Evolutionary conservation across 257 asterid genomes (phyloP).

Genomic region (Mitragyna speciosa): DNA sequence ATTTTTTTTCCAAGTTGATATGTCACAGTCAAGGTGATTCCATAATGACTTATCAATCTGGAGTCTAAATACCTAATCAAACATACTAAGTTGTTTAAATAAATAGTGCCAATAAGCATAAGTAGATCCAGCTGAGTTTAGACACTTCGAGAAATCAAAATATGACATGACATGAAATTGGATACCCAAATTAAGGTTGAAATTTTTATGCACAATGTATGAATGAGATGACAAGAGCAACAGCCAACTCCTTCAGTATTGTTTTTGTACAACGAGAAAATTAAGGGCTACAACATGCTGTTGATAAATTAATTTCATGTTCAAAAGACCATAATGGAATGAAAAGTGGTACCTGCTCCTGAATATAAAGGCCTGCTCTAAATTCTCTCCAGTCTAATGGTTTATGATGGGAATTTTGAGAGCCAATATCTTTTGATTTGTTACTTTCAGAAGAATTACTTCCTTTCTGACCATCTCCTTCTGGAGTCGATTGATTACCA

Average conservation of each 20-base stretch:
- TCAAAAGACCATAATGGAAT: background rate
- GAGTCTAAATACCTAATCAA: background rate
- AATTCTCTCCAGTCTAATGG: conserved; percentile 68
- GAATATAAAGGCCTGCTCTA: conserved; percentile 45
- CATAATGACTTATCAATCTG: background rate
- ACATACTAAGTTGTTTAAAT: background rate
- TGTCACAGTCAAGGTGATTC: background rate
- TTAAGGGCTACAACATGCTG: background rate
- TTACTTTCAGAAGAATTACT: conserved; percentile 49
- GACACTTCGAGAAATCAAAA: background rate
- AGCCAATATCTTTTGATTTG: conserved; percentile 45
- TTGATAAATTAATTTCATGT: background rate
- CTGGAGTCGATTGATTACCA: conserved; percentile 45
- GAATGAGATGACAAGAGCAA: background rate
- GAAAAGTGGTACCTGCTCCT: conserved; percentile 38
- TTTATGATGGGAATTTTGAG: conserved; percentile 49
- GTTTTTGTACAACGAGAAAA: background rate
- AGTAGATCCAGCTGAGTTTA: background rate
- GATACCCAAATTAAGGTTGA: background rate
- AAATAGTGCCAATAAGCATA: background rate
- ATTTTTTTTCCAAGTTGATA: too few relatives aligned
- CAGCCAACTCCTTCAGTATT: background rate
- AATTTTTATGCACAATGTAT: background rate
- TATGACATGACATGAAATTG: background rate
- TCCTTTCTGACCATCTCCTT: conserved; percentile 65